A percentile compares a stretch with the other conserved stretches of the same genome.
Conservation (phyloP, 192 early-diverging fungal genomes). For the Irineochytrium annulatum region DNA sequence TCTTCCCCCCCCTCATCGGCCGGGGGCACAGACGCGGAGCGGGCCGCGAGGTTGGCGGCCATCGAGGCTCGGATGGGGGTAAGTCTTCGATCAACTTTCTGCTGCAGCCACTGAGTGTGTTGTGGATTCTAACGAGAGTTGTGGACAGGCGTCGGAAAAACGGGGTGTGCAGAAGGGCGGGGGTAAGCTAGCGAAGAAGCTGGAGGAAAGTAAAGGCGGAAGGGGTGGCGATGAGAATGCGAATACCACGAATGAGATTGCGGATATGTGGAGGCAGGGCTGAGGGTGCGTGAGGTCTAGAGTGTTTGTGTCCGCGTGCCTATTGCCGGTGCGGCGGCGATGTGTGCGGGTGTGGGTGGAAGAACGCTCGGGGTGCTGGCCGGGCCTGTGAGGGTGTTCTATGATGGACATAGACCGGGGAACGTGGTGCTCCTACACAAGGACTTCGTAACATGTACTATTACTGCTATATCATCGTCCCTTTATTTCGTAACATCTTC, state of each 20-base stretch:
- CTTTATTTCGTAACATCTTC: no score
- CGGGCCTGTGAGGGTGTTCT: no score
- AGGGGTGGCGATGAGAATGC: background rate
- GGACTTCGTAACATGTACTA: no score
- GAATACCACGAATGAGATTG: background rate
- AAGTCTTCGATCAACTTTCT: background rate
- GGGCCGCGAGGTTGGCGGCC: constrained; percentile 11
- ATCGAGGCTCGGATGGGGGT: constrained; percentile 24
- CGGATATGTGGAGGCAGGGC: constrained; percentile 17
- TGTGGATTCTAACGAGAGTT: background rate
- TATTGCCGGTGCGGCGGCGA: no score
- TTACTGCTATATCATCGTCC: no score
- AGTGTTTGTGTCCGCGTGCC: no score
- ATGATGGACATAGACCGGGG: no score
- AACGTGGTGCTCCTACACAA: no score
- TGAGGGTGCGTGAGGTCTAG: no score
- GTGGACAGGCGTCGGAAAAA: constrained; percentile 10
- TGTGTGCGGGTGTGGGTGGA: no score
- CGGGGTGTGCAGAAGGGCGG: constrained; percentile 25
- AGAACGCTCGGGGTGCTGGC: no score
- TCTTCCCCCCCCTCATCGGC: background rate
- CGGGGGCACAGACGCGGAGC: constrained; percentile 16
- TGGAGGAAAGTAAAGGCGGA: constrained; percentile 13
- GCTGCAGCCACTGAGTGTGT: no score
- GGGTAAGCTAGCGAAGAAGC: constrained; percentile 21